These are phyloP conservation scores for Picea glauca DNA, from an alignment of 75 land plant genomes.

Conservation along the genomic window DNA sequence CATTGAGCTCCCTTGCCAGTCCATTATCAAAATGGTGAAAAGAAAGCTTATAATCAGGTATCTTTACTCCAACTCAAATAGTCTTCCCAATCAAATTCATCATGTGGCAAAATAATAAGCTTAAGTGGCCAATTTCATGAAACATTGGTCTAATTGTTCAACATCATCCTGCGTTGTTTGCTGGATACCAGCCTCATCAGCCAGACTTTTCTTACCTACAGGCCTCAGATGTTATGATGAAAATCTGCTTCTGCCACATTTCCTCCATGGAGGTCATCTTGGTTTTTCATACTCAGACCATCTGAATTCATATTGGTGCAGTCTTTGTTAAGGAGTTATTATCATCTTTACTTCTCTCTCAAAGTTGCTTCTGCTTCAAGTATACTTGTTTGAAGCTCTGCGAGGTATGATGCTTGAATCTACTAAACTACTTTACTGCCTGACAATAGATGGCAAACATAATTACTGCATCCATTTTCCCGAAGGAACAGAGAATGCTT, in stretches of 20 bases:
- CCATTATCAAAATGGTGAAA: slow-evolving; percentile 13
- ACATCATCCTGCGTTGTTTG: slow-evolving; percentile 25
- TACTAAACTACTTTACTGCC: neutral
- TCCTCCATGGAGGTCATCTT: slow-evolving; percentile 86
- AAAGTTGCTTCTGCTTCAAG: slow-evolving; percentile 63
- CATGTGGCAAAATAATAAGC: slow-evolving; percentile 20
- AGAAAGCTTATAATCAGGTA: slow-evolving; percentile 40
- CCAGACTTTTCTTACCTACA: slow-evolving; percentile 68
- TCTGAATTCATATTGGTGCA: slow-evolving; percentile 60
- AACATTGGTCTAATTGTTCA: slow-evolving; percentile 18
- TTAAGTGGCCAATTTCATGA: slow-evolving; percentile 13
- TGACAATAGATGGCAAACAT: no score
- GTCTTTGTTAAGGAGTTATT: slow-evolving; percentile 48
- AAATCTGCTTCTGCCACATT: slow-evolving; percentile 81
- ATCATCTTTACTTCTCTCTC: slow-evolving; percentile 75
- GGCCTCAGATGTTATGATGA: slow-evolving; percentile 55
- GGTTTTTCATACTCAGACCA: slow-evolving; percentile 67
- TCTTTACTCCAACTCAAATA: slow-evolving; percentile 50
- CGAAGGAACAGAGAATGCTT: no score
- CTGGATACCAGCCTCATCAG: slow-evolving; percentile 28
- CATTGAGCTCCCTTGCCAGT: slow-evolving; percentile 39
- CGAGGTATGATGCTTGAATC: slow-evolving; percentile 32
- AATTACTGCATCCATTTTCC: no score
- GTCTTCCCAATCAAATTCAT: slow-evolving; percentile 74
- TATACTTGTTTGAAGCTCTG: slow-evolving; percentile 58